Evolutionary conservation across 129 eudicot genomes (phyloP), one percentile per base, ranked within the genome.

Genomic region (Kitagawia praeruptora): DNA sequence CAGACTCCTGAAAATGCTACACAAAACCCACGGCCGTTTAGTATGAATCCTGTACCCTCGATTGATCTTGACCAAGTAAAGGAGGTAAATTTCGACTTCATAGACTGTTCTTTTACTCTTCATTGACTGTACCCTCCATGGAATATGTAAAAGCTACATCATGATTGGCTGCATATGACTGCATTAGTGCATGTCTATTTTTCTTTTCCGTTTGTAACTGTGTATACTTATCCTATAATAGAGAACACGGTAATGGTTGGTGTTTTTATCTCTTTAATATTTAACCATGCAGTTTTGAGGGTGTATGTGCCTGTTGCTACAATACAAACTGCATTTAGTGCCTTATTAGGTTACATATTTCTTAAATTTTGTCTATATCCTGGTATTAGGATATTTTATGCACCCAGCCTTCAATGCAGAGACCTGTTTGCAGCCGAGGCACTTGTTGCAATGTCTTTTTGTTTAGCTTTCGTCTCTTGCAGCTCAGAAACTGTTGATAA

Each of bases 51-150:
- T n/a, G n/a, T n/a, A n/a, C n/a, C n/a, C 75, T 84, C 80, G 25
- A 82, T 56, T 81, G 89, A 87, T 71, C 8, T 63, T 69, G 84
- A 85, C 75, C 84, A 72, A 75, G 77, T 80, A 47, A 81, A 87
- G 56, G 97, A 91, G 89, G 97, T 91, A 85, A 83, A 78, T 76
- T 75, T 80, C 18, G 51, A 51, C 76, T 42, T 74, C 39, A n/a
- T 45, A n/a, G n/a, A 63, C 42, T 61, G 79, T 40, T 4, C 11
- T 40, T 71, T 71, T 72, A 41, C 25, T 71, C 76, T 73, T n/a
- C n/a, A n/a, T n/a, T n/a, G n/a, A n/a, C n/a, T n/a, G n/a, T n/a
- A n/a, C 27, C 80, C 16, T 38, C 39, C 34, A 53, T 16, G 44
- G 23, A 58, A 6, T 54, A 42, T 39, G 40, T 56, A 3, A 31